Evolutionary conservation across 331 rosid species (phyloP).

Genomic region (Arachis monticola): DNA sequence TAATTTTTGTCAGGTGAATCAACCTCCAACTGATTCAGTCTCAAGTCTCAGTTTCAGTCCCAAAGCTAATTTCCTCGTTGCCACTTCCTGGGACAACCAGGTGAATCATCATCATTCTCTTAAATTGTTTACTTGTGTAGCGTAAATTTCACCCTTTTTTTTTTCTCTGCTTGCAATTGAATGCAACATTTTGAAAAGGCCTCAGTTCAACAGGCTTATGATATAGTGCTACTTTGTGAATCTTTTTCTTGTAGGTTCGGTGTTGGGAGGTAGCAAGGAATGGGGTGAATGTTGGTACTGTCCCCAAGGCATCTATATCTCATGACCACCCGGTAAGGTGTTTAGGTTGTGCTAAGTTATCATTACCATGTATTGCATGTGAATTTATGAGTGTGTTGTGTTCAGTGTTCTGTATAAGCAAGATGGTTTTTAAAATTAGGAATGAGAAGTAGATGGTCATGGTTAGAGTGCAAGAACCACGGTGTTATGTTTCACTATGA

Average conservation of each 20-base stretch:
- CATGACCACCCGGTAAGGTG: slow-evolving; percentile 83
- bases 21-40: slow-evolving; percentile 74
- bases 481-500: background rate
- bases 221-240: background rate
- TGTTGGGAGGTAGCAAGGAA: slow-evolving; percentile 85
- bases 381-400: background rate
- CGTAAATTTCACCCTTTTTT: background rate
- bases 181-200: background rate
- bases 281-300: slow-evolving; percentile 60
- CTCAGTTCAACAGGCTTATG: background rate
- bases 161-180: background rate
- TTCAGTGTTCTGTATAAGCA: slow-evolving; percentile 6
- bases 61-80: slow-evolving; percentile 76
- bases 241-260: slow-evolving; percentile 59
- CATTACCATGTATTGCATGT: background rate
- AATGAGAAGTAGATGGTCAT: background rate
- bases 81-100: slow-evolving; percentile 96
- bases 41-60: slow-evolving; percentile 83
- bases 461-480: background rate
- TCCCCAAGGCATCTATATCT: slow-evolving; percentile 82
- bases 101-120: slow-evolving; percentile 37
- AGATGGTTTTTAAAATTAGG: background rate
- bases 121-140: slow-evolving; percentile 1
- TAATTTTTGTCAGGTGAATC: slow-evolving; percentile 57
- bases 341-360: slow-evolving; percentile 13